Percentiles rank a stretch among this genome's conserved stretches.
These are phyloP conservation scores for Ophiostoma himal-ulmi DNA, from an alignment of 2,329 filamentous ascomycete species.

Conservation along the genomic window DNA sequence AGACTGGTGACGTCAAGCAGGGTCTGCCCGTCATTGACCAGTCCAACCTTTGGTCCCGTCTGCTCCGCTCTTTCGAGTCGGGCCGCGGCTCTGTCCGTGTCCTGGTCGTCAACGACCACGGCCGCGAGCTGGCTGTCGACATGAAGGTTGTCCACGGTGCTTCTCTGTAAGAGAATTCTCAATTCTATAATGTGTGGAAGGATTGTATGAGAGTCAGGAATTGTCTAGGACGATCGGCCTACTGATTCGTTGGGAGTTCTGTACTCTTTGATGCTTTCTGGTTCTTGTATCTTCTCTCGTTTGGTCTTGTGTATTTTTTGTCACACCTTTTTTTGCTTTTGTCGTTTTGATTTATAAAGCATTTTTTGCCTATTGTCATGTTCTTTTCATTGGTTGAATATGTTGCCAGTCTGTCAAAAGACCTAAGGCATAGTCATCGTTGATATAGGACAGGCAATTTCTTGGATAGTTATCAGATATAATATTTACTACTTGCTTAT, in stretches of 20 bases:
- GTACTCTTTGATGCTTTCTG: neutral
- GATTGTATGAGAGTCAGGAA: neutral
- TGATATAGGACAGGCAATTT: neutral
- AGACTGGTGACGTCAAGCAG: slow-evolving; percentile 98
- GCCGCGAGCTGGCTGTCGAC: slow-evolving; percentile 93
- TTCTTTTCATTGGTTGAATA: slow-evolving; percentile 7
- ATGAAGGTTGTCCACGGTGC: slow-evolving; percentile 94
- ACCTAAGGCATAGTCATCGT: neutral
- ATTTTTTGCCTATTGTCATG: slow-evolving; percentile 17
- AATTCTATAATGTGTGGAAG: neutral
- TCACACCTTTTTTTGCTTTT: slow-evolving; percentile 13
- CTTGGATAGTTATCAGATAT: slow-evolving; percentile 13
- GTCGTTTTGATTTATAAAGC: slow-evolving; percentile 20
- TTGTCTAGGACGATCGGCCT: neutral
- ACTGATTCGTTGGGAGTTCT: neutral
- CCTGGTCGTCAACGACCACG: slow-evolving; percentile 89
- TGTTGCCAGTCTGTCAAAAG: neutral
- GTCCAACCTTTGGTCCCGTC: slow-evolving; percentile 77
- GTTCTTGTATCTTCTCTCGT: neutral
- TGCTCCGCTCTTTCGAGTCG: slow-evolving; percentile 77
- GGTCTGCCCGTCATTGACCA: slow-evolving; percentile 89
- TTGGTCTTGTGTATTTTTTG: slow-evolving; percentile 6
- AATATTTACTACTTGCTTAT: neutral
- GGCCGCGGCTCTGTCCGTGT: slow-evolving; percentile 92
- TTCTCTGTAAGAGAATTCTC: slow-evolving; percentile 47